Percentiles rank a stretch among this genome's conserved stretches.
phyloP scores from a whole-genome alignment of 208 protist genomes.

The Wallacemonas rigidus region DNA sequence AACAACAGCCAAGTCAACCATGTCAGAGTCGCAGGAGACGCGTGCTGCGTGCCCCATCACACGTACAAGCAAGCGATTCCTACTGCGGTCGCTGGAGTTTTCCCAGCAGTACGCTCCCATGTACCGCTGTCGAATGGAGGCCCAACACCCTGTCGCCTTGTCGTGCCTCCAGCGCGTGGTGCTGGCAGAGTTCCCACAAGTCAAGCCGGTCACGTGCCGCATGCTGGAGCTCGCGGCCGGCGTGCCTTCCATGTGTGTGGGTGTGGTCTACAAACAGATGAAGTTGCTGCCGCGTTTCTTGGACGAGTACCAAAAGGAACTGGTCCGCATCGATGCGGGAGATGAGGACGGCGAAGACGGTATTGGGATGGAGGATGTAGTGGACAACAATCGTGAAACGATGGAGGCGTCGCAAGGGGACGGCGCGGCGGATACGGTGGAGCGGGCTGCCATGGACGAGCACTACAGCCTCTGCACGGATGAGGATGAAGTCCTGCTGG shows the following conservation, averaged over 20 bases:
- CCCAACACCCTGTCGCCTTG: constrained; percentile 45
- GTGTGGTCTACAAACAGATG: constrained; percentile 92
- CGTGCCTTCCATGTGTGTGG: constrained; percentile 62
- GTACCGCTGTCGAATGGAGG: constrained; percentile 74
- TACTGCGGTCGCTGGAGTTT: constrained; percentile 73
- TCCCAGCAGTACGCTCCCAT: constrained; percentile 86
- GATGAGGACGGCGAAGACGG: constrained; percentile 53
- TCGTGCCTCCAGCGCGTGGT: constrained; percentile 35
- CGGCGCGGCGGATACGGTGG: constrained; percentile 19
- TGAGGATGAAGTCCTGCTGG: constrained; percentile 74
- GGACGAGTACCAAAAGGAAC: constrained; percentile 86
- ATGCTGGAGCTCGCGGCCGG: constrained; percentile 73
- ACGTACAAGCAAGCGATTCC: constrained; percentile 81
- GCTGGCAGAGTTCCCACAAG: constrained; percentile 7
- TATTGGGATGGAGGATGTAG: constrained; percentile 7
- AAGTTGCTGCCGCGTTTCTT: constrained; percentile 84
- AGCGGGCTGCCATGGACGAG: constrained; percentile 26
- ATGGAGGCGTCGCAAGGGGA: constrained; percentile 21
- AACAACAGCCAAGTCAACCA: not conserved
- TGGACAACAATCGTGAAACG: constrained; percentile 32
- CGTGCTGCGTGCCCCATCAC: constrained; percentile 61
- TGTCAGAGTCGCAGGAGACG: constrained; percentile 21
- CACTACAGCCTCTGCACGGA: constrained; percentile 52
- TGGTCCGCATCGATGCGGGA: constrained; percentile 81
- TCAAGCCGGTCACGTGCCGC: constrained; percentile 16